A percentile compares a stretch with the other conserved stretches of the same genome.
Evolutionary conservation across 495 filamentous ascomycete species (phyloP).

Genomic region (Halenospora varia): DNA sequence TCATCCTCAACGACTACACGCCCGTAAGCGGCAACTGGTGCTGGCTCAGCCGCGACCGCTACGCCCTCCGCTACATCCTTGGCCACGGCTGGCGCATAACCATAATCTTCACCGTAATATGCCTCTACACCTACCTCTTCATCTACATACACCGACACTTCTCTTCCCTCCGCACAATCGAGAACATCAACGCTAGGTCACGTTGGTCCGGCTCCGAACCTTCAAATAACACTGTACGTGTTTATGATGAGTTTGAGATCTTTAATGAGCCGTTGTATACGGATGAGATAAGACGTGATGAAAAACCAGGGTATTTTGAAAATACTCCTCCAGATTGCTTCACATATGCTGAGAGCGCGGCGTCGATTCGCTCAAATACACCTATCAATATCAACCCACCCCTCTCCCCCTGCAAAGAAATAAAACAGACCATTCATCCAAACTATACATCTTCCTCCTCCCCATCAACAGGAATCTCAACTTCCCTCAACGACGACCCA

Average conservation of each 20-base stretch:
- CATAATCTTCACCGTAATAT: not conserved
- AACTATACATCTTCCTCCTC: no score
- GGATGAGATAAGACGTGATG: not conserved
- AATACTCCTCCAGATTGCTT: not conserved
- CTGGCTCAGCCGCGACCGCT: not conserved
- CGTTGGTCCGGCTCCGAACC: not conserved
- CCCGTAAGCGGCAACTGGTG: constrained; percentile 11
- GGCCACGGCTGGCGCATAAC: constrained; percentile 5
- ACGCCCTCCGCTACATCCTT: not conserved
- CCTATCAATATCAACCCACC: no score
- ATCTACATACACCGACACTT: constrained; percentile 5
- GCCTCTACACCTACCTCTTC: constrained; percentile 6
- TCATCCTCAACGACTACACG: not conserved
- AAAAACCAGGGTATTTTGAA: not conserved
- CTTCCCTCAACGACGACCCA: no score
- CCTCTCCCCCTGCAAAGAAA: no score
- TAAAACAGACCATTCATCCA: no score
- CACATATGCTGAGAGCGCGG: no score
- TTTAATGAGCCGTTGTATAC: not conserved
- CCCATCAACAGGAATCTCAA: no score
- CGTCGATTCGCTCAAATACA: no score
- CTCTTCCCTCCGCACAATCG: constrained; percentile 1
- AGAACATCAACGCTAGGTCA: constrained; percentile 7
- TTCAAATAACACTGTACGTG: not conserved
- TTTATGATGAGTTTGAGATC: not conserved